Evolutionary conservation across 2,329 filamentous ascomycete genomes (phyloP).

Genomic region (Aspergillus udagawae): DNA sequence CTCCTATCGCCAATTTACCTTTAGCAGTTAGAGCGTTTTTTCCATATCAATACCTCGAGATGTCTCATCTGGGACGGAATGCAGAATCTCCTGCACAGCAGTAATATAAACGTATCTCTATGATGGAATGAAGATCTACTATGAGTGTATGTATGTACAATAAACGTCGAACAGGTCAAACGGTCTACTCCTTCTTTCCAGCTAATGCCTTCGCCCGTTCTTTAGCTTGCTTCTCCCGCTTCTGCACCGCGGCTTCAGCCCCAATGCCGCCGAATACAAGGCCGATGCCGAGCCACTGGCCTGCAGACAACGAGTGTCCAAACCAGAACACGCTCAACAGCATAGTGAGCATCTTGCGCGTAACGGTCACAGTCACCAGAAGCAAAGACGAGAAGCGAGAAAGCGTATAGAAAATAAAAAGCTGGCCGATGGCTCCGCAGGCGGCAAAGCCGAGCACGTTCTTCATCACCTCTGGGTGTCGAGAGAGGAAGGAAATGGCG

Average conservation of each 20-base stretch:
- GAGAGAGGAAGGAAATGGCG: constrained; percentile 75
- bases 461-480: constrained; percentile 76
- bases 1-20: neutral
- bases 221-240: constrained; percentile 79
- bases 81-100: neutral
- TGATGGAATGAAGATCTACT: neutral
- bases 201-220: constrained; percentile 55
- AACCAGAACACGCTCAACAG: constrained; percentile 93
- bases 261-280: constrained; percentile 95
- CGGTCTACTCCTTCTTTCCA: constrained; percentile 26
- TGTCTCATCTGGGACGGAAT: neutral
- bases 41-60: neutral
- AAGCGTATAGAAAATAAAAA: constrained; percentile 97
- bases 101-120: neutral
- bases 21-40: neutral
- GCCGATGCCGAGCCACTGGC: constrained; percentile 90
- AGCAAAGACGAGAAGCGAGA: constrained; percentile 87
- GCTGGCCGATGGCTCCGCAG: constrained; percentile 88
- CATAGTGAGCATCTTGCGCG: constrained; percentile 99
- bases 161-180: neutral
- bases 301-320: constrained; percentile 77
- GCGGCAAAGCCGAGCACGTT: constrained; percentile 87
- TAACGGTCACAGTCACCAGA: constrained; percentile 94
- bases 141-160: constrained; percentile 5
- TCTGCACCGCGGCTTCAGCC: constrained; percentile 77